phyloP scores from a whole-genome alignment of 1,284 basidiomycete species.

The Ceratobasidium sp. region DNA sequence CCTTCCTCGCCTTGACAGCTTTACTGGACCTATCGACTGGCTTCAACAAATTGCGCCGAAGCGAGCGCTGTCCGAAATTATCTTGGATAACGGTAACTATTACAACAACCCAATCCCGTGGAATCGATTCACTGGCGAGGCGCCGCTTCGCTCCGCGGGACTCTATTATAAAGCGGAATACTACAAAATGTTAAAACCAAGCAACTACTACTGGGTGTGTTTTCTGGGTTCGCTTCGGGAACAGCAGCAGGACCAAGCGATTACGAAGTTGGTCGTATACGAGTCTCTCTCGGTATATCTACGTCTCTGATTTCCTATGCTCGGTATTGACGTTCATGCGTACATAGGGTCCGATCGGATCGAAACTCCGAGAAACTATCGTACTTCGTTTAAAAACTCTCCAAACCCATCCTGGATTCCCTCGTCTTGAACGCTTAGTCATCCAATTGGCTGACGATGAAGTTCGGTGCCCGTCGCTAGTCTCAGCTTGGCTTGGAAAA shows the following conservation, averaged over 20 bases:
- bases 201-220: background rate
- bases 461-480: background rate
- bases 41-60: background rate
- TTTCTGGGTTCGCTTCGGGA: background rate
- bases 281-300: background rate
- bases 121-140: background rate
- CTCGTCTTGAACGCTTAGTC: background rate
- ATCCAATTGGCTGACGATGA: background rate
- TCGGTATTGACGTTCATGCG: background rate
- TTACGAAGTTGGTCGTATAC: background rate
- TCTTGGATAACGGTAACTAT: background rate
- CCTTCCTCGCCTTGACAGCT: background rate
- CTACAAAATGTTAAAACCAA: background rate
- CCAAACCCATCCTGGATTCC: background rate
- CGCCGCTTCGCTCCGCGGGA: background rate
- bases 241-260: background rate
- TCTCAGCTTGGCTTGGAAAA: background rate
- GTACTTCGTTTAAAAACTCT: background rate
- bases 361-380: background rate
- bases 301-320: background rate
- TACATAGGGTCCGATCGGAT: background rate
- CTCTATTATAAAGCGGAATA: background rate
- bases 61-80: background rate
- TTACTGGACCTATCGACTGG: background rate
- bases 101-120: background rate